A percentile compares a stretch with the other conserved stretches of the same genome.
These are phyloP conservation scores for Amylostereum chailletii DNA, from an alignment of 1,284 basidiomycete genomes.

Conservation along the genomic window DNA sequence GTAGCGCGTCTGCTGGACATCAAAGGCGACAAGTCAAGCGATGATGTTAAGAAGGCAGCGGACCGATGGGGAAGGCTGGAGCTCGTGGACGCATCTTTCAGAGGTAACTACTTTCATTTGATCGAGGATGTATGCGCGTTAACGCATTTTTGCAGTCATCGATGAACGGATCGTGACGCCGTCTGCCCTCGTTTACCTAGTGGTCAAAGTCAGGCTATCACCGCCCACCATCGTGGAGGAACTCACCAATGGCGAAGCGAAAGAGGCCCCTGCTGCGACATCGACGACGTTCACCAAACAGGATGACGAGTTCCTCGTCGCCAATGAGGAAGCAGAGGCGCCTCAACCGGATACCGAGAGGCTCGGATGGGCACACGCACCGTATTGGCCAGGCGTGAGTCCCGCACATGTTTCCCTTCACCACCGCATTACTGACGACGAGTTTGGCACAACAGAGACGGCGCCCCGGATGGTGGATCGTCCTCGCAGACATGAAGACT, in stretches of 20 bases:
- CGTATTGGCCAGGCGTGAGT: constrained; percentile 81
- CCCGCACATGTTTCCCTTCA: background rate
- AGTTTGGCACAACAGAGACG: constrained; percentile 45
- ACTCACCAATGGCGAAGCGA: constrained; percentile 41
- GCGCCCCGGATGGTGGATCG: constrained; percentile 85
- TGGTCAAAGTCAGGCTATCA: constrained; percentile 72
- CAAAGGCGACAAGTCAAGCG: constrained; percentile 41
- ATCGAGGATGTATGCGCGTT: constrained; percentile 1
- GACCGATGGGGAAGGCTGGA: constrained; percentile 77
- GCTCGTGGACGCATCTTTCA: constrained; percentile 80
- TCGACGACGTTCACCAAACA: constrained; percentile 43
- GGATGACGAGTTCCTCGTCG: constrained; percentile 62
- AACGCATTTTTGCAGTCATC: constrained; percentile 50
- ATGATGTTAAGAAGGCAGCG: constrained; percentile 62
- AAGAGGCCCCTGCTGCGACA: constrained; percentile 16
- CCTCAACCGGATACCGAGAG: constrained; percentile 28
- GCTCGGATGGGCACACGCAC: constrained; percentile 78
- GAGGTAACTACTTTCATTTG: constrained; percentile 45
- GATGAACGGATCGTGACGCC: constrained; percentile 88
- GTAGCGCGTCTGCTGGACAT: constrained; percentile 43
- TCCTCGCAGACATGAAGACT: constrained; percentile 87
- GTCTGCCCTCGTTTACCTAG: constrained; percentile 82
- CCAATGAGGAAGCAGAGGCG: constrained; percentile 58
- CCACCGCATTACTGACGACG: background rate
- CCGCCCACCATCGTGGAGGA: constrained; percentile 36